phyloP scores from a whole-genome alignment of 768 basidiomycete species.

The Tylopilus subfusipes region DNA sequence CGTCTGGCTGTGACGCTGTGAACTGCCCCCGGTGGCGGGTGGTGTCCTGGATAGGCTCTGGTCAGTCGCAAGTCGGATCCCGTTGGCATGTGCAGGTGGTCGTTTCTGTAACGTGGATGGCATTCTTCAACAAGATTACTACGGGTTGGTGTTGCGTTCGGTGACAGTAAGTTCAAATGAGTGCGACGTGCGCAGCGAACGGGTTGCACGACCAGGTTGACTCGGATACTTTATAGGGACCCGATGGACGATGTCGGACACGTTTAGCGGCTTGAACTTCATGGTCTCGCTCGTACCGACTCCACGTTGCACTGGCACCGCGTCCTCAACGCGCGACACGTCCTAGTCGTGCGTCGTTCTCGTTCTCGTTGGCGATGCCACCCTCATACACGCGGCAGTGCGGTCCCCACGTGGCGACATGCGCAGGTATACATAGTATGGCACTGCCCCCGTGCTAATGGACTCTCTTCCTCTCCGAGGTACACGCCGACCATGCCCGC shows the following conservation, averaged over 20 bases:
- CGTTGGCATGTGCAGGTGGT: constrained; percentile 4
- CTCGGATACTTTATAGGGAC: constrained; percentile 25
- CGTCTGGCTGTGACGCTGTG: constrained; percentile 10
- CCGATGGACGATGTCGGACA: constrained; percentile 3
- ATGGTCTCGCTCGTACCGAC: constrained; percentile 14
- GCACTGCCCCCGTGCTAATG: constrained; percentile 4
- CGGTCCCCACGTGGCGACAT: constrained; percentile 23
- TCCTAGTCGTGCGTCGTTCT: constrained; percentile 13
- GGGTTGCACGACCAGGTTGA: not conserved
- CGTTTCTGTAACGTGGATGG: constrained; percentile 21
- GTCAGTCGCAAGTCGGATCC: constrained; percentile 1
- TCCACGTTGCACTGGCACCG: constrained; percentile 17
- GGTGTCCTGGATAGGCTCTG: constrained; percentile 7
- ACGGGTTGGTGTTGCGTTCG: not conserved
- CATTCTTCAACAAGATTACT: constrained; percentile 6
- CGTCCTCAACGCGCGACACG: constrained; percentile 17
- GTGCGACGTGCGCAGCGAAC: constrained; percentile 1
- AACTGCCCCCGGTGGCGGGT: not conserved
- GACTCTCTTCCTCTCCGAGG: constrained; percentile 1
- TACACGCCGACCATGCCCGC: constrained; percentile 12
- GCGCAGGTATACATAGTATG: constrained; percentile 22
- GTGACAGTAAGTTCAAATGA: not conserved
- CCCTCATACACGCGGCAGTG: constrained; percentile 15
- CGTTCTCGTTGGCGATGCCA: constrained; percentile 5
- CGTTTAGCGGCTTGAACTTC: too few species aligned